These are phyloP conservation scores for Ascochyta viciae-villosae DNA, from an alignment of 2,329 filamentous ascomycete species.

Conservation along the genomic window DNA sequence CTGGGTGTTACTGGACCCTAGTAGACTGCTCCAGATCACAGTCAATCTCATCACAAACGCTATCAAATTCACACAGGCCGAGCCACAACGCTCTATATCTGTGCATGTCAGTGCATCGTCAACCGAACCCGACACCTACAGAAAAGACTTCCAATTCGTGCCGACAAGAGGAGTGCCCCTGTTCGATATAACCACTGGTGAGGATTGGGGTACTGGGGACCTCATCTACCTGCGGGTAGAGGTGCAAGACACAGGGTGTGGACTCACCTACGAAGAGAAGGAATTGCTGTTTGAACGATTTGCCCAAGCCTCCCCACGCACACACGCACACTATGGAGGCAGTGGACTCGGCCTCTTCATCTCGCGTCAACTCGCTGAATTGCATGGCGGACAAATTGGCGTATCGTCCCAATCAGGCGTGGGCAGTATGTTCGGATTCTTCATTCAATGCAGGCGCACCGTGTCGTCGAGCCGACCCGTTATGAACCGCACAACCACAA, in stretches of 20 bases:
- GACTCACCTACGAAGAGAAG: constrained; percentile 41
- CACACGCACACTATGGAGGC: constrained; percentile 45
- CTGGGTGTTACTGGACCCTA: constrained; percentile 53
- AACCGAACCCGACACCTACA: constrained; percentile 41
- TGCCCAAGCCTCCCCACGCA: constrained; percentile 44
- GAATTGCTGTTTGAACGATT: constrained; percentile 42
- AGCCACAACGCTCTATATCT: constrained; percentile 44
- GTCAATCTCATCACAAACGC: constrained; percentile 55
- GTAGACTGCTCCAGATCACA: constrained; percentile 52
- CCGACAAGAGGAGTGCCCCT: constrained; percentile 27
- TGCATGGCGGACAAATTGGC: constrained; percentile 47
- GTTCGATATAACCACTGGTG: constrained; percentile 24
- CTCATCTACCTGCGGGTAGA: constrained; percentile 37
- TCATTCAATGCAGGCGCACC: constrained; percentile 35
- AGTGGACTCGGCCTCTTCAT: constrained; percentile 48
- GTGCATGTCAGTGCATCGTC: constrained; percentile 47
- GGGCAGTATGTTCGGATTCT: constrained; percentile 47
- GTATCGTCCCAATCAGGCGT: constrained; percentile 38
- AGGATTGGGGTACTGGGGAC: constrained; percentile 41
- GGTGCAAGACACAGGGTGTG: constrained; percentile 44
- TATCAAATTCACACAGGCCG: constrained; percentile 55
- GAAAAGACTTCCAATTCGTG: constrained; percentile 35
- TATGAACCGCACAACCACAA: constrained; percentile 4
- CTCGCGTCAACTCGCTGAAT: constrained; percentile 44
- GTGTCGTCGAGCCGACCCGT: constrained; percentile 8